Evolutionary conservation across 306 rosid genomes (phyloP).

Genomic region (Dalbergia cultrata): DNA sequence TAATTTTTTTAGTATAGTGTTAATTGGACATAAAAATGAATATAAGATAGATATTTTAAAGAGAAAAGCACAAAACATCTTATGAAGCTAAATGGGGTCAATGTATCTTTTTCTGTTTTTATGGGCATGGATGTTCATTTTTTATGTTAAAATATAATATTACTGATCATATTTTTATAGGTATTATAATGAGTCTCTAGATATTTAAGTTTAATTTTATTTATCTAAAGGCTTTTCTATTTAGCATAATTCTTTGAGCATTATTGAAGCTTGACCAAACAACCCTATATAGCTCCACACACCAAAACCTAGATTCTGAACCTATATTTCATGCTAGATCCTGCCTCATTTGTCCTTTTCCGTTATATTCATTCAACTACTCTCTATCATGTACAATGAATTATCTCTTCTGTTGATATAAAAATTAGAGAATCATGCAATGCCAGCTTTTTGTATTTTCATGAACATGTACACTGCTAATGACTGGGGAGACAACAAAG

Average conservation of each 20-base stretch:
- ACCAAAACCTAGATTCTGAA: constrained; percentile 46
- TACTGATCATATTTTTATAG: no score
- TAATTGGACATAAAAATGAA: no score
- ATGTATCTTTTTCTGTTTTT: no score
- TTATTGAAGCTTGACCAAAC: constrained; percentile 24
- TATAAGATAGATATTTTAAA: no score
- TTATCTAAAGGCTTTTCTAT: no score
- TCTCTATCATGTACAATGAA: not conserved
- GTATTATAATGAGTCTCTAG: no score
- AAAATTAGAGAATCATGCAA: constrained; percentile 44
- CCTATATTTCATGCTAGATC: constrained; percentile 43
- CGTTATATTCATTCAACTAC: not conserved
- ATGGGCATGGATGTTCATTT: no score
- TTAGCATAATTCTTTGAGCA: not conserved
- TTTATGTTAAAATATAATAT: no score
- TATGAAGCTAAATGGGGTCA: no score
- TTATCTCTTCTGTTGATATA: not conserved
- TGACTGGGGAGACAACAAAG: constrained; percentile 47
- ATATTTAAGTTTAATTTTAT: not conserved
- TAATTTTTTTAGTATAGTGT: no score
- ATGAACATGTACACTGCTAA: constrained; percentile 26
- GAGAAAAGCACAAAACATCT: no score
- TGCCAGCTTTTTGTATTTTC: constrained; percentile 43
- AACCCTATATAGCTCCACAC: constrained; percentile 12
- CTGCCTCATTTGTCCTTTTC: constrained; percentile 45